These are phyloP conservation scores for Fusarium buxicola DNA, from an alignment of 2,329 filamentous ascomycete genomes.

Conservation along the genomic window DNA sequence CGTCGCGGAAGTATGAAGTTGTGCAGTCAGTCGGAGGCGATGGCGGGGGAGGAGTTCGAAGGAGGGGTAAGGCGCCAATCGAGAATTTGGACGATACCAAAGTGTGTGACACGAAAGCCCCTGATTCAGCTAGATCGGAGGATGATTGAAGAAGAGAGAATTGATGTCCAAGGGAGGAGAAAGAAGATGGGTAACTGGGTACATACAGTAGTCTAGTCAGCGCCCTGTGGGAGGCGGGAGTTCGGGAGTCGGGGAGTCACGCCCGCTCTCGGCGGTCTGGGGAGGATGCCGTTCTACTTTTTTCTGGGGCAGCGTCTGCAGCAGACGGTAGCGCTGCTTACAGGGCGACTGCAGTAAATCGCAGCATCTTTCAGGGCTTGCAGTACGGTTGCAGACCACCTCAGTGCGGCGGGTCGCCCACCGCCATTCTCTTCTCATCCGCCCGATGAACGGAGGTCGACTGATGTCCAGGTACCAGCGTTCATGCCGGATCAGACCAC, in stretches of 20 bases:
- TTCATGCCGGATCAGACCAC: background rate
- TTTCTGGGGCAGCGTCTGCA: constrained; percentile 29
- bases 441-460: constrained; percentile 42
- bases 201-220: too few relatives aligned
- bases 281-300: constrained; percentile 20
- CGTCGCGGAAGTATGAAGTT: constrained; percentile 6
- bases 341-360: constrained; percentile 16
- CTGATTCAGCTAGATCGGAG: constrained; percentile 6
- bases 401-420: constrained; percentile 28
- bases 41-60: constrained; percentile 14
- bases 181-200: constrained; percentile 17
- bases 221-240: constrained; percentile 21
- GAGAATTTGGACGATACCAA: background rate
- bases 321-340: constrained; percentile 15
- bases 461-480: constrained; percentile 32
- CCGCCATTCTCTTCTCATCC: constrained; percentile 42
- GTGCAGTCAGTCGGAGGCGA: background rate
- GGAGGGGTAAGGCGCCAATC: constrained; percentile 8
- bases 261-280: constrained; percentile 45
- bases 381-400: constrained; percentile 24
- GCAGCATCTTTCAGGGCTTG: constrained; percentile 11
- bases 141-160: constrained; percentile 22
- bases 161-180: constrained; percentile 10
- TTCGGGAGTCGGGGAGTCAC: constrained; percentile 47
- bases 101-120: background rate